phyloP scores from a whole-genome alignment of 306 rosid genomes.

The Cucurbita argyrosperma region DNA sequence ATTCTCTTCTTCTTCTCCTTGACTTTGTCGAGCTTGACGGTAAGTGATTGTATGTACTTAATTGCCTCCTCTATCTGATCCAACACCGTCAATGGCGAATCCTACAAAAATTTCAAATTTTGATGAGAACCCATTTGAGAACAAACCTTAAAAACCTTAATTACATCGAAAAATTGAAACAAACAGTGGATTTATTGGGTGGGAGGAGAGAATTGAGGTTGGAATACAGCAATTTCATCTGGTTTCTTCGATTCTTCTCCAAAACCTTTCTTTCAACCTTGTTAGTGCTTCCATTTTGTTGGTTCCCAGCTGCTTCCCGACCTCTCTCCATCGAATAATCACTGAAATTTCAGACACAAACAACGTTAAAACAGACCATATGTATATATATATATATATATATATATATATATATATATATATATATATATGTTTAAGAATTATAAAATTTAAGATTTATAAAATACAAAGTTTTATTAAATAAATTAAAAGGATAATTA shows the following conservation, averaged over 20 bases:
- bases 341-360: no score
- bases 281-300: neutral
- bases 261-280: conserved; percentile 57
- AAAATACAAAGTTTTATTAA: no score
- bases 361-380: no score
- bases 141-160: neutral
- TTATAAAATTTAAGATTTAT: no score
- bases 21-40: conserved; percentile 29
- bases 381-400: no score
- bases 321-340: neutral
- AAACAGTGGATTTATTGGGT: conserved; percentile 26
- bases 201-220: conserved; percentile 67
- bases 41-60: conserved; percentile 38
- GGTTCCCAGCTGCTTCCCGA: neutral
- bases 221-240: conserved; percentile 64
- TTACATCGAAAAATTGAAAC: neutral
- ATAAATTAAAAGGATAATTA: no score
- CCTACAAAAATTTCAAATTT: conserved; percentile 18
- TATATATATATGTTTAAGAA: no score
- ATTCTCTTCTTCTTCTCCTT: conserved; percentile 37
- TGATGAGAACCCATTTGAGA: neutral
- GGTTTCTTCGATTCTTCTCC: conserved; percentile 78
- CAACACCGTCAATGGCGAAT: conserved; percentile 16
- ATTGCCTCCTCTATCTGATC: conserved; percentile 65
- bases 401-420: no score